Evolutionary conservation across 208 protist genomes (phyloP).

Genomic region (Trypanosoma theileri): DNA sequence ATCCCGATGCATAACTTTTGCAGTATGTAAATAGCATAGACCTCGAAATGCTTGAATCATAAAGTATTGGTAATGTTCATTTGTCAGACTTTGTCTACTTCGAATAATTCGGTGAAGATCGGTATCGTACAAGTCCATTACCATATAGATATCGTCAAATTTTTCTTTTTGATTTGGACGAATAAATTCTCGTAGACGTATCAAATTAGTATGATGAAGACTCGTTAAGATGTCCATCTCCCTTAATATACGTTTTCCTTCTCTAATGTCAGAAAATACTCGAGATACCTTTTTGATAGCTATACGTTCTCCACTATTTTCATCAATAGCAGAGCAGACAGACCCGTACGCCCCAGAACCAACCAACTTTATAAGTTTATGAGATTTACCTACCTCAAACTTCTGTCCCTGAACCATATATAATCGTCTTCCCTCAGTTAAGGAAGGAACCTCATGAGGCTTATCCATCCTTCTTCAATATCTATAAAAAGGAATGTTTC

Average conservation of each 20-base stretch:
- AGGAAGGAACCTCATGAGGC: constrained; percentile 36
- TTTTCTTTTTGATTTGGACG: constrained; percentile 57
- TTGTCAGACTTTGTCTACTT: constrained; percentile 93
- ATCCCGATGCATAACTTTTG: constrained; percentile 97
- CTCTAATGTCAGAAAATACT: constrained; percentile 94
- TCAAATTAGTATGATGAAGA: constrained; percentile 94
- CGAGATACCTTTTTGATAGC: constrained; percentile 98
- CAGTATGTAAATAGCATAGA: constrained; percentile 96
- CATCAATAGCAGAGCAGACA: constrained; percentile 79
- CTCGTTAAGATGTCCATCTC: constrained; percentile 96
- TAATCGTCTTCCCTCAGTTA: constrained; percentile 60
- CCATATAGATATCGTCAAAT: constrained; percentile 90
- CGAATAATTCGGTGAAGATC: constrained; percentile 98
- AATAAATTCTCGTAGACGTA: constrained; percentile 86
- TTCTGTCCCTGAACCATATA: constrained; percentile 81
- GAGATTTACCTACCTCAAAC: constrained; percentile 82
- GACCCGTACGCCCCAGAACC: constrained; percentile 86
- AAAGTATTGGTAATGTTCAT: constrained; percentile 98
- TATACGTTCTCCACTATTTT: constrained; percentile 66
- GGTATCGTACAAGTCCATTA: constrained; percentile 95
- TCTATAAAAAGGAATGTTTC: constrained; percentile 7
- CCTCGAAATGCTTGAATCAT: constrained; percentile 97
- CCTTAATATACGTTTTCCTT: constrained; percentile 96
- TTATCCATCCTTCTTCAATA: constrained; percentile 37
- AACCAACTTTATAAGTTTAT: constrained; percentile 78